phyloP scores from a whole-genome alignment of 108 stramenopile species.

The Fragilariopsis cylindrus region DNA sequence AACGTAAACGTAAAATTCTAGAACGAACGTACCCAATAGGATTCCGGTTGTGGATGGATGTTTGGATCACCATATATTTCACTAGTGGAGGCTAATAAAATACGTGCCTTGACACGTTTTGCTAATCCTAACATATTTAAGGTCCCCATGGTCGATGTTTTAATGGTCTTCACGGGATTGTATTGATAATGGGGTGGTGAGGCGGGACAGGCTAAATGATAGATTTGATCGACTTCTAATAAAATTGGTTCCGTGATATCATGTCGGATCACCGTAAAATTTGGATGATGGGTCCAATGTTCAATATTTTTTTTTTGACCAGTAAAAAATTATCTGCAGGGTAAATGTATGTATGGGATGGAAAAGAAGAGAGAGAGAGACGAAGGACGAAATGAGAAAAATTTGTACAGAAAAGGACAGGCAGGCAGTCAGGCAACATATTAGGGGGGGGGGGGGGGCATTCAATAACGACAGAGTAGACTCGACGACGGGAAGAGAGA shows the following conservation, averaged over 20 bases:
- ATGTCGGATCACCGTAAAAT: constrained; percentile 72
- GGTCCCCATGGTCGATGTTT: constrained; percentile 95
- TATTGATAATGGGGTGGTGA: constrained; percentile 99
- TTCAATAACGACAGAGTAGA: too few species aligned
- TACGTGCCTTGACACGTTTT: constrained; percentile 92
- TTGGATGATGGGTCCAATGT: constrained; percentile 96
- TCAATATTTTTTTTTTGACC: constrained; percentile 95
- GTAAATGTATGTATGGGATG: too few species aligned
- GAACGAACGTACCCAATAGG: constrained; percentile 70
- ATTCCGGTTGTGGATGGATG: constrained; percentile 93
- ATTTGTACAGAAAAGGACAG: too few species aligned
- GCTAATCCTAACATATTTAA: constrained; percentile 99
- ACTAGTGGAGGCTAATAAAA: constrained; percentile 93
- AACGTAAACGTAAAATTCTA: too few species aligned
- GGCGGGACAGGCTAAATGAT: constrained; percentile 98
- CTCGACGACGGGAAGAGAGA: too few species aligned
- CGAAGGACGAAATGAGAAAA: too few species aligned
- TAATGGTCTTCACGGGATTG: constrained; percentile 99
- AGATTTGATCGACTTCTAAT: constrained; percentile 98
- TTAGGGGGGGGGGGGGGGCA: too few species aligned
- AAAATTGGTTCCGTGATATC: constrained; percentile 97
- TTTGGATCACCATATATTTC: constrained; percentile 90
- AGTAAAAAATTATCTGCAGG: constrained; percentile 87
- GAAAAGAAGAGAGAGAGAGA: too few species aligned
- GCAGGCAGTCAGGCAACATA: too few species aligned